phyloP scores from a whole-genome alignment of 345 rosid genomes.

The Brassica juncea region DNA sequence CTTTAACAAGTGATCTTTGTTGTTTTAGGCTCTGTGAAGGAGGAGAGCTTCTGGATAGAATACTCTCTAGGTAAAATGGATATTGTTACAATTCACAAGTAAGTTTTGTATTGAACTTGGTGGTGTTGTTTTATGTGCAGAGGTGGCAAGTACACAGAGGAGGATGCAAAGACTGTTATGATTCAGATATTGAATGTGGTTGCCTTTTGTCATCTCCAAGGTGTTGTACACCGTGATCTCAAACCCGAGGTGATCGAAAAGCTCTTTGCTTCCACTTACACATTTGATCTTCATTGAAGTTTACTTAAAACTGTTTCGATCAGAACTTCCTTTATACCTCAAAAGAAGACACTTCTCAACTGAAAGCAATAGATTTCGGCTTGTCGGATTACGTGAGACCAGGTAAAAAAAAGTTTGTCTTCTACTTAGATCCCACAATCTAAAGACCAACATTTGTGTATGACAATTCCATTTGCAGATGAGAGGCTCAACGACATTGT shows the following conservation, averaged over 20 bases:
- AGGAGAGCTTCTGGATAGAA: slow-evolving; percentile 96
- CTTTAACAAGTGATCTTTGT: slow-evolving; percentile 12
- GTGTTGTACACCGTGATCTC: slow-evolving; percentile 97
- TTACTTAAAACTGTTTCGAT: slow-evolving; percentile 36
- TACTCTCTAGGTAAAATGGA: slow-evolving; percentile 75
- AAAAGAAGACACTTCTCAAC: slow-evolving; percentile 70
- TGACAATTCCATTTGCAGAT: slow-evolving; percentile 50
- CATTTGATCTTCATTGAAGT: slow-evolving; percentile 27
- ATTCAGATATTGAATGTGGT: slow-evolving; percentile 86
- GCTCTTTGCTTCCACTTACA: not conserved
- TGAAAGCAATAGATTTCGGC: slow-evolving; percentile 97
- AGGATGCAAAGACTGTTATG: slow-evolving; percentile 93
- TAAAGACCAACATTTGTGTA: not conserved
- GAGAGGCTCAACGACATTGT: slow-evolving; percentile 94
- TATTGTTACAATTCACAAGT: not conserved
- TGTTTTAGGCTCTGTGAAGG: slow-evolving; percentile 87
- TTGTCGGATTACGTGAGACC: slow-evolving; percentile 93
- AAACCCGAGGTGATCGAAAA: slow-evolving; percentile 80
- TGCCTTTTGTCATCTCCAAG: slow-evolving; percentile 95
- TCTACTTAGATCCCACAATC: slow-evolving; percentile 4
- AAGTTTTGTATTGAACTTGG: not conserved
- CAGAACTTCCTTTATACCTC: slow-evolving; percentile 90
- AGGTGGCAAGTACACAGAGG: slow-evolving; percentile 97
- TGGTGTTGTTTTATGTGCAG: slow-evolving; percentile 43
- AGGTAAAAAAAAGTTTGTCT: slow-evolving; percentile 47